Base-by-base conservation (phyloP, 2,329 filamentous ascomycete genomes). In the Nothopassalora personata region DNA sequence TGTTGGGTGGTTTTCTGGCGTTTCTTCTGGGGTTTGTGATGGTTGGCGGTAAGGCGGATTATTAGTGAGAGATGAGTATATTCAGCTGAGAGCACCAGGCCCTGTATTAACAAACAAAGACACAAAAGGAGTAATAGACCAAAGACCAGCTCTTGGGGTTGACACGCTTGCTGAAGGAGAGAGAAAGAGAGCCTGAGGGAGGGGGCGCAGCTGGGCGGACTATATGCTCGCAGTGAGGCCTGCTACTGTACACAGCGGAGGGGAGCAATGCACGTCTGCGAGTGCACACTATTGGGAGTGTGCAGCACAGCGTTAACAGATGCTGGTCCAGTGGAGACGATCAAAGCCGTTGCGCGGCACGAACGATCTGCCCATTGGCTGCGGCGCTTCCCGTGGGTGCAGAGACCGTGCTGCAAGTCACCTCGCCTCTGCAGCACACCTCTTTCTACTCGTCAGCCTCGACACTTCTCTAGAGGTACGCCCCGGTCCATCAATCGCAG, bases 151-250 rank as follows among this genome's bases (percentile, higher is more conserved):
- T 79, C 78, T 77, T 67, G 68, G 73, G 72, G 68, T 78, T 78
- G 73, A 79, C 76, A 78, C 69, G 75, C 78, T 80, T 79, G 77
- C 77, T 80, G 76, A 74, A 76, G 75, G 77, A 70, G 72, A 69
- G 59, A 60, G 67, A 62, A 62, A 59, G 57, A 36, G 45, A 61
- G 57, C 59, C 53, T 60, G 58, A 62, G 60, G 62, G 50, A 28
- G 54, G 52, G 56, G 56, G 46, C 53, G 18, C 46, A 27, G 33
- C 56, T 51, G 51, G 53, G 55, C 31, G 53, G 46, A 60, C 58
- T 60, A 60, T 61, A 61, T 58, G 59, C 47, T 34, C 45, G 49
- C 36, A 19, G 13, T 31, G 57, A 34, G 33, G 31, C 47, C 45
- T 53, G 51, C 45, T 48, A n/a, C n/a, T n/a, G n/a, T n/a, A 45